These are phyloP conservation scores for Ambrosiella beaveri DNA, from an alignment of 2,329 filamentous ascomycete genomes.

Conservation along the genomic window DNA sequence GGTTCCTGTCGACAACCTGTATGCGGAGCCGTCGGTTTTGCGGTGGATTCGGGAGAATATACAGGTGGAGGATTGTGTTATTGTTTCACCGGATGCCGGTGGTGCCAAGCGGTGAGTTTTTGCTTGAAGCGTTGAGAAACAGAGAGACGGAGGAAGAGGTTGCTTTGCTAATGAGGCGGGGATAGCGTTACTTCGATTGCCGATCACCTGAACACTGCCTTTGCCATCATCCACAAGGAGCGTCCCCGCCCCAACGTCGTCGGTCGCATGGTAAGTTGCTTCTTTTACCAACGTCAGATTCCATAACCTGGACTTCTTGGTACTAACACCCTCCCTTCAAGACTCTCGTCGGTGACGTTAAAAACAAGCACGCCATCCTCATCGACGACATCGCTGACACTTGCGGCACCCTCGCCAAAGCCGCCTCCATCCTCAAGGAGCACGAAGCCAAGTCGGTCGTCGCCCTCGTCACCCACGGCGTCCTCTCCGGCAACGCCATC, in stretches of 20 bases:
- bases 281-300: neutral
- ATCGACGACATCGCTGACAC: slow-evolving; percentile 98
- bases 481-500: slow-evolving; percentile 74
- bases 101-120: slow-evolving; percentile 55
- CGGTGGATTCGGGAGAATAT: slow-evolving; percentile 84
- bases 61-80: slow-evolving; percentile 66
- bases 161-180: neutral
- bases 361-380: slow-evolving; percentile 80
- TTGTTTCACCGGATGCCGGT: slow-evolving; percentile 87
- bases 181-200: slow-evolving; percentile 65
- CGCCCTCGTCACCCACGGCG: slow-evolving; percentile 89
- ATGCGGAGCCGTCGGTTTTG: slow-evolving; percentile 82
- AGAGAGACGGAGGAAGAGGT: neutral
- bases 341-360: slow-evolving; percentile 74
- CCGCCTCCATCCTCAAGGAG: slow-evolving; percentile 71
- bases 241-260: slow-evolving; percentile 74
- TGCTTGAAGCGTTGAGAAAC: slow-evolving; percentile 20
- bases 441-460: slow-evolving; percentile 78
- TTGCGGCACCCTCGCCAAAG: slow-evolving; percentile 60
- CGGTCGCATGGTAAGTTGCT: slow-evolving; percentile 51
- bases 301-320: neutral
- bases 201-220: slow-evolving; percentile 74
- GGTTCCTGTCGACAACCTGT: slow-evolving; percentile 57
- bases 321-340: neutral
- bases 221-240: slow-evolving; percentile 95